A percentile compares a stretch with the other conserved stretches of the same genome.
Evolutionary conservation across 768 basidiomycete genomes (phyloP).

Genomic region (Ramaria sp.): DNA sequence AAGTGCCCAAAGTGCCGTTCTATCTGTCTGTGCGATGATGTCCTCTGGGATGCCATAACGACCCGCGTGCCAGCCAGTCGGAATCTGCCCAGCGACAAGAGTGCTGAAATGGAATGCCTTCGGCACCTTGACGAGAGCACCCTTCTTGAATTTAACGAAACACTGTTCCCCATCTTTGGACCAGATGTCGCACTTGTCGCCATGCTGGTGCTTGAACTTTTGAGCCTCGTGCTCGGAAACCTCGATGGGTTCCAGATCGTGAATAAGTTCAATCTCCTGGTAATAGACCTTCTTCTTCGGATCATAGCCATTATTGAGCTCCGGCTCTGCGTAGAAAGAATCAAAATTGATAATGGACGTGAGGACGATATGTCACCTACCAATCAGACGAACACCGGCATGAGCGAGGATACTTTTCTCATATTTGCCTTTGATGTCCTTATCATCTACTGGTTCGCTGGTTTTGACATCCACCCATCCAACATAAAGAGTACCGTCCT

Average conservation of each 20-base stretch:
- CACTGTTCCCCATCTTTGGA: constrained; percentile 85
- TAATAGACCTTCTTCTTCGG: constrained; percentile 96
- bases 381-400: constrained; percentile 88
- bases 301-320: constrained; percentile 95
- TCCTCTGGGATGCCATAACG: constrained; percentile 96
- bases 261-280: constrained; percentile 92
- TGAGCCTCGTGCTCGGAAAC: constrained; percentile 83
- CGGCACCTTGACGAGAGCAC: constrained; percentile 84
- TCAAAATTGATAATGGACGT: constrained; percentile 9
- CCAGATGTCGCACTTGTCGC: constrained; percentile 95
- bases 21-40: constrained; percentile 89
- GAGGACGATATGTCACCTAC: constrained; percentile 35
- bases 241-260: constrained; percentile 95
- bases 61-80: constrained; percentile 94
- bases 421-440: constrained; percentile 88
- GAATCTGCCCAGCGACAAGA: constrained; percentile 90
- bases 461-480: constrained; percentile 98
- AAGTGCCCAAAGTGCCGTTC: constrained; percentile 89
- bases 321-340: constrained; percentile 63
- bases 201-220: constrained; percentile 94
- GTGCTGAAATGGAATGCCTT: constrained; percentile 95
- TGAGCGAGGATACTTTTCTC: constrained; percentile 90
- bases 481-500: constrained; percentile 85
- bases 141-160: constrained; percentile 99
- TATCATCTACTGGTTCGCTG: constrained; percentile 91